These are phyloP conservation scores for Pseudopyrenochaeta lycopersici DNA, from an alignment of 2,329 filamentous ascomycete species.

Conservation along the genomic window DNA sequence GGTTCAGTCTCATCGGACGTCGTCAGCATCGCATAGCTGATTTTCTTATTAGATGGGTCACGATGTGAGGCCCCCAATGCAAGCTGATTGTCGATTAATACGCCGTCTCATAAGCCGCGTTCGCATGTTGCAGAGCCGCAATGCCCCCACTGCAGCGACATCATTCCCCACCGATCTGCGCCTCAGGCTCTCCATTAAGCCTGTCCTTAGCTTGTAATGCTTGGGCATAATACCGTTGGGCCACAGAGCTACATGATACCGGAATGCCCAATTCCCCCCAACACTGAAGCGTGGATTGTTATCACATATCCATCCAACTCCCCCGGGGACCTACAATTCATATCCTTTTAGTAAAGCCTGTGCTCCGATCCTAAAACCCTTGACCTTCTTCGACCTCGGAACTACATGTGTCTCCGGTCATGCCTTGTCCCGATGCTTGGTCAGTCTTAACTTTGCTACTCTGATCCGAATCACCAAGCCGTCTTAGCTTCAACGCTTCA, in stretches of 20 bases:
- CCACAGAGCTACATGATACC: too few relatives aligned
- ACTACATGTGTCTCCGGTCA: neutral
- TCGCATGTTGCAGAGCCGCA: neutral
- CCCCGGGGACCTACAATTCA: too few relatives aligned
- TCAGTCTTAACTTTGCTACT: constrained; percentile 1
- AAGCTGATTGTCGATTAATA: too few relatives aligned
- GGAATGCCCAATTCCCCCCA: too few relatives aligned
- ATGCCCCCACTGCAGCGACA: neutral
- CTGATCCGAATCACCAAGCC: constrained; percentile 8
- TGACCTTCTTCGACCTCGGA: neutral
- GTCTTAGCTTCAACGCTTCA: constrained; percentile 15
- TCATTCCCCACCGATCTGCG: neutral
- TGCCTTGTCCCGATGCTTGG: neutral
- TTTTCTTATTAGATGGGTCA: too few relatives aligned
- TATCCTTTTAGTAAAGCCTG: too few relatives aligned
- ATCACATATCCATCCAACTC: too few relatives aligned
- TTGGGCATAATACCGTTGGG: too few relatives aligned
- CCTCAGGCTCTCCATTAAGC: constrained; percentile 1
- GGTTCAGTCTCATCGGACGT: too few relatives aligned
- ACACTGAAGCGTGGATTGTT: too few relatives aligned
- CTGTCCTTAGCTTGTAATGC: neutral
- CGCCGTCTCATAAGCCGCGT: neutral
- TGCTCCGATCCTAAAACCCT: neutral
- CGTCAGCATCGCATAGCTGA: too few relatives aligned
- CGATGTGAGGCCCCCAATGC: too few relatives aligned